Evolutionary conservation across 805 yeast genomes (phyloP).

Genomic region (Saturnispora kantuleensis): DNA sequence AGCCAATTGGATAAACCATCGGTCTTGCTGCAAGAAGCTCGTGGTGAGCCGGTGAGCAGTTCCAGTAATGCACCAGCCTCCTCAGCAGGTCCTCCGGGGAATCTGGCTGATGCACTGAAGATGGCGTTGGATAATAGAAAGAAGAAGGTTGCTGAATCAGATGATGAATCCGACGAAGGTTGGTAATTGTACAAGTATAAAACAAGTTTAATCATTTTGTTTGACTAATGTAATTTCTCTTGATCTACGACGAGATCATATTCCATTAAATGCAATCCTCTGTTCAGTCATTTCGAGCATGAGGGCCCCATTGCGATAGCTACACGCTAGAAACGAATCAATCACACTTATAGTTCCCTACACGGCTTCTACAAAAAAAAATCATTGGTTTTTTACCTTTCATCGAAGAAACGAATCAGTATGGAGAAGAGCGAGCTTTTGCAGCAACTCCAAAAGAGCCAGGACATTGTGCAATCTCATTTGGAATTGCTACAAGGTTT

Average conservation of each 20-base stretch:
- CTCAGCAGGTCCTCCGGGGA: slow-evolving; percentile 39
- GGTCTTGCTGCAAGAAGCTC: slow-evolving; percentile 59
- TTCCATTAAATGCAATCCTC: too few species aligned
- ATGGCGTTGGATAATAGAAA: slow-evolving; percentile 79
- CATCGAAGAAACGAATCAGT: too few species aligned
- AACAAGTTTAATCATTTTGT: too few species aligned
- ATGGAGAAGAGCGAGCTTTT: slow-evolving; percentile 1
- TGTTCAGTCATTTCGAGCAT: too few species aligned
- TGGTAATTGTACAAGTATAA: slow-evolving; percentile 32
- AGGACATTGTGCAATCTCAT: neutral
- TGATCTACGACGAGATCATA: too few species aligned
- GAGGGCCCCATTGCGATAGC: too few species aligned
- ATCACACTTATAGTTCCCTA: too few species aligned
- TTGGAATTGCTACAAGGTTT: neutral
- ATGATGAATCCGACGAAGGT: slow-evolving; percentile 78
- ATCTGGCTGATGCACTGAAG: slow-evolving; percentile 29
- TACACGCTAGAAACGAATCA: too few species aligned
- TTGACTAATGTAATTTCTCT: too few species aligned
- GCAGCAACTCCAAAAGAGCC: neutral
- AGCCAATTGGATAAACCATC: slow-evolving; percentile 74
- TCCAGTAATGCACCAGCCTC: slow-evolving; percentile 30
- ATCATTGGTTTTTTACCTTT: too few species aligned
- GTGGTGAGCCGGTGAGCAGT: slow-evolving; percentile 42
- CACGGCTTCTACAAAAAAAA: too few species aligned
- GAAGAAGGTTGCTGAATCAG: slow-evolving; percentile 69